Conservation (phyloP, 371 early-diverging fungal species). For the Apophysomyces elegans region DNA sequence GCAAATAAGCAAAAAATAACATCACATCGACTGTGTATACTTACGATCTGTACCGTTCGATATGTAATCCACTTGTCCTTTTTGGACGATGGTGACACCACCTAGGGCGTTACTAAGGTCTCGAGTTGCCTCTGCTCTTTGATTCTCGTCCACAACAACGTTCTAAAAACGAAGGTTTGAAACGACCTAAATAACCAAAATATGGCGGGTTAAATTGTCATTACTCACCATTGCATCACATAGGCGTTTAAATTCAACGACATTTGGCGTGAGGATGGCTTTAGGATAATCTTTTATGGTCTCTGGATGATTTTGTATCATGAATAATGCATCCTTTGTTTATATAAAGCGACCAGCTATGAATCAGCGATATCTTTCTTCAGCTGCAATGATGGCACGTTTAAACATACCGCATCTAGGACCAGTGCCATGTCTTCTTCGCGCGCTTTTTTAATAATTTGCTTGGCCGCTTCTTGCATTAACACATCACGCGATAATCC, state of each 20-base stretch:
- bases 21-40: slow-evolving; percentile 1
- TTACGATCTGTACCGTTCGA: slow-evolving; percentile 73
- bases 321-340: slow-evolving; percentile 77
- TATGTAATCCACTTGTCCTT: slow-evolving; percentile 85
- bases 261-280: slow-evolving; percentile 92
- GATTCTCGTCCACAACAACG: slow-evolving; percentile 35
- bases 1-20: not conserved
- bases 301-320: slow-evolving; percentile 76
- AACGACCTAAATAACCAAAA: not conserved
- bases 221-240: slow-evolving; percentile 67
- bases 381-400: not conserved
- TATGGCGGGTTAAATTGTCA: not conserved
- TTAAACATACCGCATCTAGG: slow-evolving; percentile 80
- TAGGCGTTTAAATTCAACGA: slow-evolving; percentile 84
- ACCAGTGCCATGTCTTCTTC: slow-evolving; percentile 76
- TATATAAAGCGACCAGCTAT: not conserved
- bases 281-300: slow-evolving; percentile 72
- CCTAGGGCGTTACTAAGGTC: slow-evolving; percentile 59
- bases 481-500: slow-evolving; percentile 82
- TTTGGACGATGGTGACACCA: slow-evolving; percentile 82
- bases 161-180: slow-evolving; percentile 31
- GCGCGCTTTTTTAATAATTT: slow-evolving; percentile 67
- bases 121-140: slow-evolving; percentile 42
- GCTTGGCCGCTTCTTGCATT: slow-evolving; percentile 65
- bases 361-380: not conserved